These are phyloP conservation scores for Stemphylium vesicarium DNA, from an alignment of 2,329 filamentous ascomycete genomes.

Conservation along the genomic window DNA sequence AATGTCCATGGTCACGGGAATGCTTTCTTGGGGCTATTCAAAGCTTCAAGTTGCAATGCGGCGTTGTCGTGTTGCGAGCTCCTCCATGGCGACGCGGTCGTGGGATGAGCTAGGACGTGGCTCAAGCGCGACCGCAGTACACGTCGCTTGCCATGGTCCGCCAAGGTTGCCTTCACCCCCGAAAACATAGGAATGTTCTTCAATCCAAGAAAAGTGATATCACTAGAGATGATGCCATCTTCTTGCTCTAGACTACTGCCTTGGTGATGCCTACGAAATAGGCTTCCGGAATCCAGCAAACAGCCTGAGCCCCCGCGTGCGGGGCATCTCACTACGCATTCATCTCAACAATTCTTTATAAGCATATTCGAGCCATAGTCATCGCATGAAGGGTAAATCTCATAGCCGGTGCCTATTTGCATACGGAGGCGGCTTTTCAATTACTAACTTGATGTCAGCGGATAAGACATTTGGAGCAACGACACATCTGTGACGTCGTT, in stretches of 20 bases:
- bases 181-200: neutral
- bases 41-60: neutral
- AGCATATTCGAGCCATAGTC: no score
- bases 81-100: constrained; percentile 15
- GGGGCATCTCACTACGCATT: neutral
- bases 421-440: neutral
- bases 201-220: no score
- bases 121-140: constrained; percentile 8
- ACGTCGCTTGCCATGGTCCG: neutral
- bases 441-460: neutral
- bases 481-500: constrained; percentile 16
- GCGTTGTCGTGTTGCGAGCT: constrained; percentile 1
- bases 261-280: no score
- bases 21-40: neutral
- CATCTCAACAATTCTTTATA: no score
- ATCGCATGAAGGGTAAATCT: neutral
- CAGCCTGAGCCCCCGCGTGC: neutral
- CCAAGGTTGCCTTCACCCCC: neutral
- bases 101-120: constrained; percentile 7
- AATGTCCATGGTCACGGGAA: constrained; percentile 75
- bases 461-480: neutral
- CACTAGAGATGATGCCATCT: no score
- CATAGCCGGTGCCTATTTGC: neutral
- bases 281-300: no score
- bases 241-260: no score